phyloP scores from a whole-genome alignment of 176 grass and related monocot genomes.

The Coix lacrymajobi region DNA sequence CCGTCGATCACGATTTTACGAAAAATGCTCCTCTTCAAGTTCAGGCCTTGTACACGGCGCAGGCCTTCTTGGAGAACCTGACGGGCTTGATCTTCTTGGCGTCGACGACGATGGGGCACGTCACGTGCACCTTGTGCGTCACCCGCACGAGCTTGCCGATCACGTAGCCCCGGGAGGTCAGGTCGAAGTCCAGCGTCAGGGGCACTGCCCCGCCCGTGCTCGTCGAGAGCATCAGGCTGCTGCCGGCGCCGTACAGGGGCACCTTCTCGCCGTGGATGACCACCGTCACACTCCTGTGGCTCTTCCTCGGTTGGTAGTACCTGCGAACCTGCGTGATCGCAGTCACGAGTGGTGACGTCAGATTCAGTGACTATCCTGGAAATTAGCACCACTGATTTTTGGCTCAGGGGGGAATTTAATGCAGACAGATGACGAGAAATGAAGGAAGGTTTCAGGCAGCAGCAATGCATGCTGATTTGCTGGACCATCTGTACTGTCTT shows the following conservation, averaged over 20 bases:
- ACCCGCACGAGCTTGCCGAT: conserved; percentile 89
- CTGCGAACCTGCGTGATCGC: conserved; percentile 54
- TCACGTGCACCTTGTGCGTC: conserved; percentile 64
- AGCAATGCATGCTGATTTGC: neutral
- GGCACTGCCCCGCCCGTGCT: conserved; percentile 53
- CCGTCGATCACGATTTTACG: neutral
- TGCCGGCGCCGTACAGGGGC: conserved; percentile 83
- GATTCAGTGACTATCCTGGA: neutral
- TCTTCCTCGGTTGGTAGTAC: conserved; percentile 96
- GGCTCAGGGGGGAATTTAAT: neutral
- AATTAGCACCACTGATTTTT: neutral
- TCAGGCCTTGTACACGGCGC: conserved; percentile 39
- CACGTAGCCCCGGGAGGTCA: conserved; percentile 75
- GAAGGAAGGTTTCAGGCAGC: neutral
- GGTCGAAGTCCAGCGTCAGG: conserved; percentile 66
- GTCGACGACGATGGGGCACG: conserved; percentile 54
- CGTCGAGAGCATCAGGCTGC: conserved; percentile 49
- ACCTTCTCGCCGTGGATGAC: conserved; percentile 71
- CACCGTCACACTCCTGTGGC: conserved; percentile 41
- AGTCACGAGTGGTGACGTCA: neutral
- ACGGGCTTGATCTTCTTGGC: conserved; percentile 56
- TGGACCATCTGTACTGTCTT: conserved; percentile 4
- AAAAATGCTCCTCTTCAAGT: neutral
- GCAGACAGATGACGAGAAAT: neutral
- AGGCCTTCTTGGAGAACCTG: conserved; percentile 63